Evolutionary conservation across 2,329 filamentous ascomycete species (phyloP), one percentile per base, ranked within the genome.

Genomic region (Sarocladium kiliense): DNA sequence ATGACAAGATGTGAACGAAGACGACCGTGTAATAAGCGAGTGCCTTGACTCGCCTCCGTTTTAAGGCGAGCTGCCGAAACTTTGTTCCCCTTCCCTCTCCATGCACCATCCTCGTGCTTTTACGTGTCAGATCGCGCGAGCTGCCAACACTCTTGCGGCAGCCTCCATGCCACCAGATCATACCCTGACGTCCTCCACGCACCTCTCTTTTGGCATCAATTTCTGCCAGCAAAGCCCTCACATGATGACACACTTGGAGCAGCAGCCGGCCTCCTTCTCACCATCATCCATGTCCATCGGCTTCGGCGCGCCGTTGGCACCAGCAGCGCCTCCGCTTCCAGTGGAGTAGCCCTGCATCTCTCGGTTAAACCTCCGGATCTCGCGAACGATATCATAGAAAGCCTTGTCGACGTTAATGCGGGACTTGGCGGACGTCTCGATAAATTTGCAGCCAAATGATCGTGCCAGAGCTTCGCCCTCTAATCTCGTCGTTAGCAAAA

Each of bases 371-470:
- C 91, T 88, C 75, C 94, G 86, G 68, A 99, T 99, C 72, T 97
- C 94, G 70, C 94, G 88, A 57, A 99, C 94, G 64, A 97, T 92
- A 70, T 97, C 92, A 81, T 93, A 97, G 77, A 99, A 99, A 55
- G 93, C 91, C 75, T 95, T 92, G 75, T 99, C 94, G 66, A 99
- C 94, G 70, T 97, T 97, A 78, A 94, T 95, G 71, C 93, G 88
- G 59, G 92, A 96, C 78, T 97, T 99, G 63, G 94, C 94, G 41
- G 94, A 99, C 12, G 94, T 97, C 79, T 99, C 94, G 76, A 97
- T 96, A 78, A 97, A 99, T 71, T 94, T 95, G 87, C 94, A 99
- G 69, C 86, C 87, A 73, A 99, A 97, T 61, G 87, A 86, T 64
- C 83, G 84, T 60, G 92, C 93, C 63, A 97, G 79, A 58, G 86